A percentile compares a stretch with the other conserved stretches of the same genome.
Conservation (phyloP, 1,284 basidiomycete species). For the Boletus sp. region DNA sequence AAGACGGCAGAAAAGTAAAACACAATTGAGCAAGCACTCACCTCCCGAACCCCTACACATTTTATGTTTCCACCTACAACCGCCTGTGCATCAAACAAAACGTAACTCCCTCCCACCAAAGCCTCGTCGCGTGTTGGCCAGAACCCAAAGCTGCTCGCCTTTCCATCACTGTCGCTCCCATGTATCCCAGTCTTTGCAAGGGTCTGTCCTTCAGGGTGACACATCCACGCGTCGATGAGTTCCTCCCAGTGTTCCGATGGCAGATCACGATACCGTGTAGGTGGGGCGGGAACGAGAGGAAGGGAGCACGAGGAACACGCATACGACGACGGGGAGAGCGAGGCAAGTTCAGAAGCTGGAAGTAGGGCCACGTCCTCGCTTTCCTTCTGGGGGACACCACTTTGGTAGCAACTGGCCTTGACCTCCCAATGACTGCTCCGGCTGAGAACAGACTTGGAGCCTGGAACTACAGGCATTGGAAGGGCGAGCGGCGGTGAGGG, state of each 20-base stretch:
- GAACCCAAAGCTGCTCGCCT: constrained; percentile 47
- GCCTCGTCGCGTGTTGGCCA: constrained; percentile 72
- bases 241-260: constrained; percentile 97
- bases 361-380: constrained; percentile 40
- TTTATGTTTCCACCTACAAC: constrained; percentile 55
- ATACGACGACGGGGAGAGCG: constrained; percentile 55
- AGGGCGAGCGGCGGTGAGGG: constrained; percentile 59
- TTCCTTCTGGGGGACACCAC: constrained; percentile 20
- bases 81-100: constrained; percentile 66
- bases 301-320: constrained; percentile 73
- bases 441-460: constrained; percentile 56
- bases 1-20: constrained; percentile 12
- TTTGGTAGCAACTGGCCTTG: constrained; percentile 46
- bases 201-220: constrained; percentile 80
- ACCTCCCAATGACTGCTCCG: constrained; percentile 65
- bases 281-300: constrained; percentile 56
- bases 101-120: constrained; percentile 82
- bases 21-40: constrained; percentile 39
- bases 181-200: constrained; percentile 59
- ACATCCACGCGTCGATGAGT: constrained; percentile 97
- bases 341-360: constrained; percentile 62
- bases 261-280: constrained; percentile 69
- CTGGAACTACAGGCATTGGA: constrained; percentile 58
- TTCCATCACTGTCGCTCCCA: constrained; percentile 2
- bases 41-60: constrained; percentile 46